Percentiles rank a stretch among this genome's conserved stretches.
Evolutionary conservation across 345 rosid genomes (phyloP).

Genomic region (Toxicodendron radicans): DNA sequence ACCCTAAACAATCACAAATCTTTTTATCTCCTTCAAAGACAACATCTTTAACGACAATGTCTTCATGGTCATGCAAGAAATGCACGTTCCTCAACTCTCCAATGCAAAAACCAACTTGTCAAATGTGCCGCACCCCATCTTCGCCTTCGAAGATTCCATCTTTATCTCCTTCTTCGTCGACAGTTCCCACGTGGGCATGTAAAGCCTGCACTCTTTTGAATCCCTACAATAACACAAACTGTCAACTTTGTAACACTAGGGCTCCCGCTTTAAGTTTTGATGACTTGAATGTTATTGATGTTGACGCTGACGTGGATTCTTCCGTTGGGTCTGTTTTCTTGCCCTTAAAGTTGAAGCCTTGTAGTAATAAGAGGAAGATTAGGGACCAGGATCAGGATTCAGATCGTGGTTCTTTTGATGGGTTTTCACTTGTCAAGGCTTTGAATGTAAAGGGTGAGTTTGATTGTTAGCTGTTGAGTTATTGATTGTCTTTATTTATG

Average conservation of each 20-base stretch:
- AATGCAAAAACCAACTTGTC: constrained; percentile 57
- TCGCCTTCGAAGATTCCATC: constrained; percentile 25
- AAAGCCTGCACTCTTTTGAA: constrained; percentile 89
- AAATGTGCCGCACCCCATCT: constrained; percentile 53
- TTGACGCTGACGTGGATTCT: constrained; percentile 41
- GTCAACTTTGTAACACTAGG: constrained; percentile 70
- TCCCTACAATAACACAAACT: constrained; percentile 58
- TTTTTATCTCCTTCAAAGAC: not conserved
- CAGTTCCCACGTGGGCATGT: constrained; percentile 72
- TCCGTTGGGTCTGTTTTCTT: constrained; percentile 85
- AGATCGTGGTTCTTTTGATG: constrained; percentile 28
- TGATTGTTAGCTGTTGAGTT: not conserved
- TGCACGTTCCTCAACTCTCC: constrained; percentile 91
- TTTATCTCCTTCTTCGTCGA: constrained; percentile 16
- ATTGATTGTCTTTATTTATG: not conserved
- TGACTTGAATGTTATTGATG: constrained; percentile 45
- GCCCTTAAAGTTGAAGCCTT: constrained; percentile 59
- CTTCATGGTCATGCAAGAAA: constrained; percentile 77
- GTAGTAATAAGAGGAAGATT: constrained; percentile 60
- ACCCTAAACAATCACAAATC: constrained; percentile 22
- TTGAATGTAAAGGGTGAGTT: constrained; percentile 39
- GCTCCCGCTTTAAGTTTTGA: constrained; percentile 48
- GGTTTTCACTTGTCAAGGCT: constrained; percentile 32
- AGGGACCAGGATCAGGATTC: constrained; percentile 28
- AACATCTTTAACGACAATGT: not conserved